Evolutionary conservation across 208 protist species (phyloP), one percentile per base, ranked within the genome.

Genomic region (Sergeia podlipaevii): DNA sequence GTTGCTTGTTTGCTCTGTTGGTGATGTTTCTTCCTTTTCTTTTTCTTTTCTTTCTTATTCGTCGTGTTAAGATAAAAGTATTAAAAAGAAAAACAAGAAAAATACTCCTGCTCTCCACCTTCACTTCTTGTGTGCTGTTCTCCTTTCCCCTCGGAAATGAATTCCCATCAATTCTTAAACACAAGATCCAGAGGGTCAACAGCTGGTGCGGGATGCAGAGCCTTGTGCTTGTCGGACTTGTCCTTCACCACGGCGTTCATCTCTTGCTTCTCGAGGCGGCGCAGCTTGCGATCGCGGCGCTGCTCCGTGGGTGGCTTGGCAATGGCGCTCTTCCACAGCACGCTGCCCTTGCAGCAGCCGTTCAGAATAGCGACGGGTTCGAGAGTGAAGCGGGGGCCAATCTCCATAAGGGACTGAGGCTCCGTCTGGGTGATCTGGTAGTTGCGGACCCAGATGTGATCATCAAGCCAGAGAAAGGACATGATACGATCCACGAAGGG

Each of bases 401-500:
- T 98, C 74, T 99, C 98, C 42, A 97, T 74, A 36, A 99, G 77
- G 50, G 80, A 67, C 54, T 58, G 68, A 27, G 77, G 71, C 37
- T 70, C 70, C 17, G 63, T 76, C 32, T 64, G 37, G 15, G 73
- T 60, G 29, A 99, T 97, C 77, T 99, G 98, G 66, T 98, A 99
- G 75, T 99, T 96, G 43, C 98, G 85, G 55, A 99, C 97, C 98
- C 97, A 99, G 50, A 99, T 97, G 53, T 95, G 90, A 30, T 81
- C 65, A 60, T 99, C 97, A 21, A 97, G 81, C 55, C 96, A 90
- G 63, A 91, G 97, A 68, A 99, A 99, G 28, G 68, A 83, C 42
- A 99, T 82, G 38, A 99, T 89, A 70, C 98, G 98, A 71, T 99
- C 98, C 27, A 99, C 65, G 67, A 99, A 99, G 7, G 98, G 98